Evolutionary conservation across 805 yeast genomes (phyloP).

Genomic region (Phaffomyces thermotolerans): DNA sequence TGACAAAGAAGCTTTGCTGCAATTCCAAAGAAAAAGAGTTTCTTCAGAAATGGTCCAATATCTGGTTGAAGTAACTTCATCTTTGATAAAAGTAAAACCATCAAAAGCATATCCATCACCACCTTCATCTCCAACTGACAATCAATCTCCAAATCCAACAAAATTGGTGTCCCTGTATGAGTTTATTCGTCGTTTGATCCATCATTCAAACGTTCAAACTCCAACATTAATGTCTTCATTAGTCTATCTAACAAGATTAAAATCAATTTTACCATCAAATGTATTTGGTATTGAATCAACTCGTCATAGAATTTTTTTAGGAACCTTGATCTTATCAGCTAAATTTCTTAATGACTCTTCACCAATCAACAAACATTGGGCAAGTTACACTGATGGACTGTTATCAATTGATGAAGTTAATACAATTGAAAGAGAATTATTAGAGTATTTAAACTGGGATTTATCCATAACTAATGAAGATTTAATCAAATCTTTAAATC

Average conservation of each 20-base stretch:
- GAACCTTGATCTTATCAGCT: conserved; percentile 86
- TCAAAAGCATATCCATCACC: conserved; percentile 29
- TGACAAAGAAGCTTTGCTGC: conserved; percentile 41
- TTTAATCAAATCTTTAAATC: conserved; percentile 58
- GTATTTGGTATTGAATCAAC: conserved; percentile 92
- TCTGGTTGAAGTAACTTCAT: conserved; percentile 49
- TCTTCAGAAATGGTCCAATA: conserved; percentile 49
- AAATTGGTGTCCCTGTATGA: conserved; percentile 34
- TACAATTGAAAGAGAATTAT: conserved; percentile 83
- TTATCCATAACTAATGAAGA: conserved; percentile 65
- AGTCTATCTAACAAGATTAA: conserved; percentile 72
- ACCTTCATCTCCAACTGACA: conserved; percentile 29
- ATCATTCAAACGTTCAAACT: conserved; percentile 85
- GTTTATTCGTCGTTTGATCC: conserved; percentile 69
- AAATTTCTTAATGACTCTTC: conserved; percentile 89
- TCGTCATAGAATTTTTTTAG: conserved; percentile 85
- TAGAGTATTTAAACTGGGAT: conserved; percentile 81
- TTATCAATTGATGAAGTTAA: conserved; percentile 74
- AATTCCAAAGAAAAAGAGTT: conserved; percentile 51
- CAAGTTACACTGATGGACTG: conserved; percentile 83
- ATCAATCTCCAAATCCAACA: neutral
- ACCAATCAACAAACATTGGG: conserved; percentile 96
- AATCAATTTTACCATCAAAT: conserved; percentile 73
- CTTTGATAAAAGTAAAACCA: conserved; percentile 42
- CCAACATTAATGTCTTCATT: conserved; percentile 92